Conservation (phyloP, 1,139 yeast species). For the Candida albicans region DNA sequence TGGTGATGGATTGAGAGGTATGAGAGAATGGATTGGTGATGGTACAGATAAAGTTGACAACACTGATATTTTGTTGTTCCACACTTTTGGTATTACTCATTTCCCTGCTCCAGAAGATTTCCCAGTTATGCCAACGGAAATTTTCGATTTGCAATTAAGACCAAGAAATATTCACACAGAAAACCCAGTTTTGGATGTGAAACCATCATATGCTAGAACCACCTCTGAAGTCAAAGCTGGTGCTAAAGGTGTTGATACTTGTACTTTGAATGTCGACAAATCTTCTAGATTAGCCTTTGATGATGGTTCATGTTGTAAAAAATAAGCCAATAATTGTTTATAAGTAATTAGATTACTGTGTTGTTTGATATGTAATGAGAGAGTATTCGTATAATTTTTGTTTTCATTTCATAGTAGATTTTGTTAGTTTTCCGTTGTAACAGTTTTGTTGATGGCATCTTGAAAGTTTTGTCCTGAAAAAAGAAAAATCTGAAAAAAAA, state of each 20-base stretch:
- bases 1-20: conserved; percentile 70
- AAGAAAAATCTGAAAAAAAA: no score
- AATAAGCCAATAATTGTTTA: conserved; percentile 6
- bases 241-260: conserved; percentile 32
- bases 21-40: conserved; percentile 73
- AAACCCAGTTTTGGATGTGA: conserved; percentile 74
- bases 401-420: not conserved
- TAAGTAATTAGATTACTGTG: no score
- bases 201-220: conserved; percentile 67
- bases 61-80: conserved; percentile 72
- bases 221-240: conserved; percentile 55
- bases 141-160: conserved; percentile 68
- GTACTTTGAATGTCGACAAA: conserved; percentile 40
- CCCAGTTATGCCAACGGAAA: conserved; percentile 89
- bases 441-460: no score
- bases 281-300: conserved; percentile 42
- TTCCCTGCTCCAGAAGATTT: conserved; percentile 89
- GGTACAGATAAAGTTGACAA: conserved; percentile 62
- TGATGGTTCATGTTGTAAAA: conserved; percentile 20
- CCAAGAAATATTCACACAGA: conserved; percentile 77
- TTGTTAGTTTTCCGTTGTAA: no score
- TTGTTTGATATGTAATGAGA: no score
- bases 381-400: not conserved
- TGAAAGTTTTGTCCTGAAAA: no score
- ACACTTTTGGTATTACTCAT: conserved; percentile 81